phyloP scores from a whole-genome alignment of 805 yeast species.

The Candida namnaoensis region DNA sequence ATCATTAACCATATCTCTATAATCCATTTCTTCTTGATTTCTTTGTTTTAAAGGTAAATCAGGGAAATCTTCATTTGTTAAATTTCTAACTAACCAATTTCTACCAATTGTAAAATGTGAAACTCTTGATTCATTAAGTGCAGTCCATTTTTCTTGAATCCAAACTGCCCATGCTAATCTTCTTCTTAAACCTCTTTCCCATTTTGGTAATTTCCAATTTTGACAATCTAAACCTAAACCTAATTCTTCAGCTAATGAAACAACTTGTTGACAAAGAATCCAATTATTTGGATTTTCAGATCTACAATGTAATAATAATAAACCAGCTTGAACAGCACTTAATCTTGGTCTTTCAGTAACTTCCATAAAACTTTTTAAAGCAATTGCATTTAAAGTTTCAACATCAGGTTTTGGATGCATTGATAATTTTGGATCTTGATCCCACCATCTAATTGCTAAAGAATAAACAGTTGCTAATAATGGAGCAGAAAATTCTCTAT shows the following conservation, averaged over 20 bases:
- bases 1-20: constrained; percentile 29
- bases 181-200: constrained; percentile 88
- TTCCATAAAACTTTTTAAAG: constrained; percentile 56
- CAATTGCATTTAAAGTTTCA: constrained; percentile 58
- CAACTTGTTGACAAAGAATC: constrained; percentile 81
- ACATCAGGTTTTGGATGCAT: constrained; percentile 76
- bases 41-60: constrained; percentile 36
- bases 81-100: constrained; percentile 73
- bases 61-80: constrained; percentile 70
- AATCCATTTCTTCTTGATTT: constrained; percentile 13
- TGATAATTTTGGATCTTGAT: constrained; percentile 55
- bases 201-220: constrained; percentile 85
- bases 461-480: constrained; percentile 85
- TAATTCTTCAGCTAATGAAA: constrained; percentile 80
- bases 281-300: constrained; percentile 63
- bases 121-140: constrained; percentile 76
- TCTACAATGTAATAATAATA: constrained; percentile 57
- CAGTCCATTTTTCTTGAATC: constrained; percentile 86
- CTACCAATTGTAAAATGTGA: constrained; percentile 64
- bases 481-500: constrained; percentile 88
- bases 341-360: constrained; percentile 81
- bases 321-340: constrained; percentile 87
- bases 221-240: constrained; percentile 90
- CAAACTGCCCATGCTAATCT: constrained; percentile 95
- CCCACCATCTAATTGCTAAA: constrained; percentile 93